Evolutionary conservation across 495 filamentous ascomycete genomes (phyloP).

Genomic region (Aspergillus funiculosus): DNA sequence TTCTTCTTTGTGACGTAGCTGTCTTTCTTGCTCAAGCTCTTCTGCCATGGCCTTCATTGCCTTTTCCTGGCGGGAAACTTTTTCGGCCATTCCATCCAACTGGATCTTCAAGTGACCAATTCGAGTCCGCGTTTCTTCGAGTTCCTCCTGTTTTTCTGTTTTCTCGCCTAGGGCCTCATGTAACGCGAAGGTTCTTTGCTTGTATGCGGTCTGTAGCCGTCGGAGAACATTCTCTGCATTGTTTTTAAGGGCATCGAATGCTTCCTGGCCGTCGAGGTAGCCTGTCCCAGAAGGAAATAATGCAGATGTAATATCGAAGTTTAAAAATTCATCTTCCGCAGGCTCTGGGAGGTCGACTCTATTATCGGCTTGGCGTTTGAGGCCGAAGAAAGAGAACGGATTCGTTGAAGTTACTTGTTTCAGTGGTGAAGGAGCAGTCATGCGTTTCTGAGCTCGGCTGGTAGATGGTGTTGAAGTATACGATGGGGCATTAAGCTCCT

Average conservation of each 20-base stretch:
- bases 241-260: conserved; percentile 62
- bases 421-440: conserved; percentile 29
- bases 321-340: conserved; percentile 57
- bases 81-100: conserved; percentile 69
- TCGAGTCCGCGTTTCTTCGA: conserved; percentile 67
- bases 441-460: conserved; percentile 30
- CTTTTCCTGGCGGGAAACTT: conserved; percentile 58
- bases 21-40: conserved; percentile 58
- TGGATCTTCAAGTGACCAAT: conserved; percentile 63
- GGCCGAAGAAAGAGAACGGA: conserved; percentile 37
- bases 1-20: conserved; percentile 48
- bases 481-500: conserved; percentile 18
- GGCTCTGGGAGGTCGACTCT: conserved; percentile 29
- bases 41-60: conserved; percentile 58
- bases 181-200: conserved; percentile 52
- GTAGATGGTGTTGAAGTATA: conserved; percentile 16
- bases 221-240: conserved; percentile 62
- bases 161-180: conserved; percentile 57
- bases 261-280: conserved; percentile 55
- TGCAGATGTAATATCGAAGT: conserved; percentile 56
- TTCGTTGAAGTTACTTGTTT: conserved; percentile 30
- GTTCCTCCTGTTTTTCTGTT: conserved; percentile 61
- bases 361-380: conserved; percentile 28
- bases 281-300: conserved; percentile 53
- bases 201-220: conserved; percentile 67